These are phyloP conservation scores for Leishmania martiniquensis DNA, from an alignment of 208 protist genomes.

Conservation along the genomic window DNA sequence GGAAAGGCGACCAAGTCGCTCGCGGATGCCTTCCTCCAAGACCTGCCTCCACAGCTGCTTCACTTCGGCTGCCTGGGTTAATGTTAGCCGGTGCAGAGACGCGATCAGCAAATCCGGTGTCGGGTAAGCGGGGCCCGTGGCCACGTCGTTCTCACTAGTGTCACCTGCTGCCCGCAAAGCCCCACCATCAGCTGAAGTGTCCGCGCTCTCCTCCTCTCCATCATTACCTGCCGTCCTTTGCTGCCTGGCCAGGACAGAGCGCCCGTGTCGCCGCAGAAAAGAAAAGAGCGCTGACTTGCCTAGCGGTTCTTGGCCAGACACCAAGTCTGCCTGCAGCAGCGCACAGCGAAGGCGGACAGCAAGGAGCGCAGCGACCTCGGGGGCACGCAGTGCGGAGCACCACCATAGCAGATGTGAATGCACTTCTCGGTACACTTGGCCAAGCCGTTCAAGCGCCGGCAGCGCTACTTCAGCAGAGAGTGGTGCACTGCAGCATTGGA, in stretches of 20 bases:
- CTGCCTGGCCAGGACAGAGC: slow-evolving; percentile 14
- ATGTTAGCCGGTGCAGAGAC: slow-evolving; percentile 67
- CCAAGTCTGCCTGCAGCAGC: slow-evolving; percentile 64
- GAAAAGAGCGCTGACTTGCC: slow-evolving; percentile 49
- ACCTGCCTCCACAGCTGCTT: slow-evolving; percentile 63
- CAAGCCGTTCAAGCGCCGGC: slow-evolving; percentile 46
- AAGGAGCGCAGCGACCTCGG: slow-evolving; percentile 38
- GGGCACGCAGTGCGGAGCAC: slow-evolving; percentile 43
- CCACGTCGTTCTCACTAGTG: no score
- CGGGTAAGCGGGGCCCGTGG: not conserved
- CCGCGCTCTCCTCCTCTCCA: not conserved
- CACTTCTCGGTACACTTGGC: slow-evolving; percentile 32
- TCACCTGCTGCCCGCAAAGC: not conserved
- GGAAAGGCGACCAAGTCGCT: slow-evolving; percentile 50
- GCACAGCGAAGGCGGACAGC: slow-evolving; percentile 58
- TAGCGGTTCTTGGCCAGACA: slow-evolving; percentile 59
- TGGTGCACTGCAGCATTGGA: slow-evolving; percentile 5
- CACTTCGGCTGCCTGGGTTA: slow-evolving; percentile 58
- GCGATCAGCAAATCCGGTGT: slow-evolving; percentile 42
- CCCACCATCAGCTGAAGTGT: not conserved
- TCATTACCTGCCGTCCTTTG: not conserved
- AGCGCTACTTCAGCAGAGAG: slow-evolving; percentile 10
- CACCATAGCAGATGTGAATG: slow-evolving; percentile 47
- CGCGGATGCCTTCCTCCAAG: slow-evolving; percentile 53
- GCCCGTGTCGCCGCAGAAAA: slow-evolving; percentile 55